Evolutionary conservation across 441 rosid genomes (phyloP), one percentile per base, ranked within the genome.

Genomic region (Gossypium gossypioides): DNA sequence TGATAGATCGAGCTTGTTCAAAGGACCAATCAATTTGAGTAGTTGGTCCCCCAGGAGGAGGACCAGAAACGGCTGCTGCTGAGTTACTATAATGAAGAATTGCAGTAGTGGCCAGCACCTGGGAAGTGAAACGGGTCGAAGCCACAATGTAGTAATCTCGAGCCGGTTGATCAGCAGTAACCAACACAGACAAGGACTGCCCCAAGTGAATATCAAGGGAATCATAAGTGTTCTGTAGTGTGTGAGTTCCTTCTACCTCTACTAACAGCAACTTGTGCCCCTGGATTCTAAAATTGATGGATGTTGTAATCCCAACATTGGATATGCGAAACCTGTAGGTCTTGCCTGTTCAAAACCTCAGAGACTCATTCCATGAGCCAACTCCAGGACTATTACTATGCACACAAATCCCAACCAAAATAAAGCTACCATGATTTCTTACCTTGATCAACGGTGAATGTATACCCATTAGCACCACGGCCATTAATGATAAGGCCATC

Each of bases 241-340:
- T 81, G 79, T 90, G 92, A 55, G 83, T 88, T 72, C 96, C 97
- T 86, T 92, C 96, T 15, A 90, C 90, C 81, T 92, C 96, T 51
- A 88, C 85, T 12, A 92, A 79, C 60, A 80, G 74, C 93, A 92
- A 79, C 79, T 75, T 82, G 77, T 92, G 97, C 55, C 91, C 90
- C 73, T 88, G 91, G 71, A 91, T 89, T 78, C 92, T 76, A 79
- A 91, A 91, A 80, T 89, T 89, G 68, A 91, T 69, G 18, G 92
- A 84, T 40, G 86, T 86, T 0, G 78, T 61, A 51, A 86, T 78
- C 69, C 93, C 96, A 21, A 89, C 92, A 68, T 89, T 91, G 2
- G 93, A 89, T 80, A 91, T 85, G 42, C 97, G 81, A 60, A 89
- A 81, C 74, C 93, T 84, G 85, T 87, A 91, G 44, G 89, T 88